These are phyloP conservation scores for Notholithocarpus densiflorus DNA, from an alignment of 306 rosid genomes.

Conservation along the genomic window DNA sequence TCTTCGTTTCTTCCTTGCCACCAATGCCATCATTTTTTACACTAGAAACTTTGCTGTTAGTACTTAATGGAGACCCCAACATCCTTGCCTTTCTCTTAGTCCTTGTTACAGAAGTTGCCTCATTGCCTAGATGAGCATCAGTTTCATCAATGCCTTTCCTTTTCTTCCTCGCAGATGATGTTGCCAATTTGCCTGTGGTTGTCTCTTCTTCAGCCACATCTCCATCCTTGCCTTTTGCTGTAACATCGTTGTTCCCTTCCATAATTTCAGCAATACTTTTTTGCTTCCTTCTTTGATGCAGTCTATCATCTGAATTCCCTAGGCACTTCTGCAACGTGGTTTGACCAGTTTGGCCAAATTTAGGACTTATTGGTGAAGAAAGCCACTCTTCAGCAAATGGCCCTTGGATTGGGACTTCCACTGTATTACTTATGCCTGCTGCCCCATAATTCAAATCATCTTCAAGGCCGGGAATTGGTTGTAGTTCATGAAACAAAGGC, in stretches of 20 bases:
- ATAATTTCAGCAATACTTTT: slow-evolving; percentile 74
- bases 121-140: background rate
- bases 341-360: slow-evolving; percentile 18
- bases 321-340: slow-evolving; percentile 1
- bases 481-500: slow-evolving; percentile 42
- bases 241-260: slow-evolving; percentile 35
- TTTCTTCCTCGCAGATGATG: slow-evolving; percentile 32
- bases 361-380: slow-evolving; percentile 32
- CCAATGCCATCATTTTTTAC: slow-evolving; percentile 22
- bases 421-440: slow-evolving; percentile 11
- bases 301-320: slow-evolving; percentile 29
- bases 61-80: slow-evolving; percentile 17
- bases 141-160: slow-evolving; percentile 30
- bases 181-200: slow-evolving; percentile 17
- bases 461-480: slow-evolving; percentile 61
- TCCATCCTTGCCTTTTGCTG: slow-evolving; percentile 22
- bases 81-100: slow-evolving; percentile 22
- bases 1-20: slow-evolving; percentile 24
- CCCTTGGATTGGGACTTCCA: slow-evolving; percentile 51
- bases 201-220: slow-evolving; percentile 22
- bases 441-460: slow-evolving; percentile 27
- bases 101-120: slow-evolving; percentile 15
- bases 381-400: slow-evolving; percentile 53
- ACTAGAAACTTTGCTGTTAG: slow-evolving; percentile 11
- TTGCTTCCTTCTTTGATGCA: slow-evolving; percentile 56